Evolutionary conservation across 305 asterid species (phyloP).

Genomic region (Stenogyne calaminthoides): DNA sequence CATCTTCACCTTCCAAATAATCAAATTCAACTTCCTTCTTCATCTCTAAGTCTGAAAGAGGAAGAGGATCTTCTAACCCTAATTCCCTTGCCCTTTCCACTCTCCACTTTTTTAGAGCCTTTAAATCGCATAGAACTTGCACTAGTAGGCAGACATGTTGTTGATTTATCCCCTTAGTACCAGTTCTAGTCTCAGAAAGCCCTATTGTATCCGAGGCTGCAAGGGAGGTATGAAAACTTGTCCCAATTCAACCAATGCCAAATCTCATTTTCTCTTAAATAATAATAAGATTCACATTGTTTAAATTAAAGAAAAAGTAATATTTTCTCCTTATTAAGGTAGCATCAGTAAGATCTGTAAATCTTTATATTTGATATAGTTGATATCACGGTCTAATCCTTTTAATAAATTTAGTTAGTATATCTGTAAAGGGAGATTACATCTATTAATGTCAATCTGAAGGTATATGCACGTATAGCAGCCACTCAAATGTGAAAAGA

Average conservation of each 20-base stretch:
- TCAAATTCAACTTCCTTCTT: background rate
- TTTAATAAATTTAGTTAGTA: background rate
- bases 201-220: background rate
- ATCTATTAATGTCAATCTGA: conserved; percentile 14
- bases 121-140: background rate
- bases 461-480: background rate
- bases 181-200: background rate
- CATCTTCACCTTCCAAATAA: background rate
- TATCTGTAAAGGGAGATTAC: conserved; percentile 7
- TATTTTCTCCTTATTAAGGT: conserved; percentile 10
- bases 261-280: conserved; percentile 7
- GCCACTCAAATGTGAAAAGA: background rate
- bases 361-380: background rate
- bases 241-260: conserved; percentile 19
- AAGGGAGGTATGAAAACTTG: conserved; percentile 1
- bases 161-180: background rate
- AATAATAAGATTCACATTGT: conserved; percentile 13
- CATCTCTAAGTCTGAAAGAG: background rate
- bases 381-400: conserved; percentile 26
- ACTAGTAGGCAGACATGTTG: background rate
- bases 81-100: background rate
- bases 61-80: background rate
- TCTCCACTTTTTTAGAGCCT: background rate
- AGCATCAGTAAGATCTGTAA: background rate
- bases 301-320: background rate